phyloP scores from a whole-genome alignment of 371 early-diverging fungal species.

The Apophysomyces trapeziformis region DNA sequence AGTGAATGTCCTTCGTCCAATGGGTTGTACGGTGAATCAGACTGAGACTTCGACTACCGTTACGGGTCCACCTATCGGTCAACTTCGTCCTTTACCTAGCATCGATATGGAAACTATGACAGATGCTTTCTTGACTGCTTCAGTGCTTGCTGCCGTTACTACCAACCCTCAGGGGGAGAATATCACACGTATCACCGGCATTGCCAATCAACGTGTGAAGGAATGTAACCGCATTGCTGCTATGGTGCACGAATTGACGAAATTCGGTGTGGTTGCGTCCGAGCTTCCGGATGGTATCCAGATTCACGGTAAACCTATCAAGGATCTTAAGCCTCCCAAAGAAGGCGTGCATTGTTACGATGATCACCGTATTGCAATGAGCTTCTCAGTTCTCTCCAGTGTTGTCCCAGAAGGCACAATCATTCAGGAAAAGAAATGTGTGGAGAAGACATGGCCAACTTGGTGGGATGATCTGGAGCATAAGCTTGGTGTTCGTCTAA shows the following conservation, averaged over 20 bases:
- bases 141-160: constrained; percentile 91
- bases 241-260: constrained; percentile 91
- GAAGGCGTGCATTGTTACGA: constrained; percentile 91
- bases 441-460: constrained; percentile 97
- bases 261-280: constrained; percentile 84
- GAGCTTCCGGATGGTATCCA: constrained; percentile 93
- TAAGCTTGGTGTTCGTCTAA: constrained; percentile 71
- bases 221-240: constrained; percentile 98
- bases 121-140: constrained; percentile 96
- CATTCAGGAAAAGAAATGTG: constrained; percentile 92
- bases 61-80: constrained; percentile 80
- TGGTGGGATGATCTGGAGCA: constrained; percentile 96
- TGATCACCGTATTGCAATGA: constrained; percentile 98
- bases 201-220: constrained; percentile 98
- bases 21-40: constrained; percentile 91
- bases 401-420: constrained; percentile 77
- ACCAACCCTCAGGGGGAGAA: constrained; percentile 55
- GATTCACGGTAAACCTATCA: constrained; percentile 73
- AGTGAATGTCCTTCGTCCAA: constrained; percentile 86
- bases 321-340: constrained; percentile 59
- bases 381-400: constrained; percentile 85
- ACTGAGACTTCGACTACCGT: constrained; percentile 89
- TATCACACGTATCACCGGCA: constrained; percentile 88
- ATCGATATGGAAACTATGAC: constrained; percentile 99
- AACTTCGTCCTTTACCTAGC: constrained; percentile 71